Percentiles rank a stretch among this genome's conserved stretches.
phyloP scores from a whole-genome alignment of 129 eudicot genomes.

The Sambucus nigra region DNA sequence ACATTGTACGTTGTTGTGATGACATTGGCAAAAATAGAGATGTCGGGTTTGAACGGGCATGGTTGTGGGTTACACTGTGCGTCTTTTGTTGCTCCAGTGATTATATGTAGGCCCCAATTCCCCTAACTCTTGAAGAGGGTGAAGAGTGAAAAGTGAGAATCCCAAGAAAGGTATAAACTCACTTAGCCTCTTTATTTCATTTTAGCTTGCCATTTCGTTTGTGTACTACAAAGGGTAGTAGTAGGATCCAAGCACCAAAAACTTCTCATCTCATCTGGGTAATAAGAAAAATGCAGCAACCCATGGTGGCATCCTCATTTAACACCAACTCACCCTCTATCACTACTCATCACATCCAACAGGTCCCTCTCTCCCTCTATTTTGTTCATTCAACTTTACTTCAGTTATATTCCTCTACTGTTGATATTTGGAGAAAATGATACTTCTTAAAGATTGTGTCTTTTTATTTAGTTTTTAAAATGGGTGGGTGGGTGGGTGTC shows the following conservation, averaged over 20 bases:
- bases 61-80: too few relatives aligned
- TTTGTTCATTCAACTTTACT: not conserved
- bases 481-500: too few relatives aligned
- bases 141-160: slow-evolving; percentile 40
- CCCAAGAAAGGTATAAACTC: slow-evolving; percentile 46
- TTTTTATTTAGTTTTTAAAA: too few relatives aligned
- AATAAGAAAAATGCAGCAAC: slow-evolving; percentile 21
- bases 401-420: not conserved
- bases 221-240: slow-evolving; percentile 4
- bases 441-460: too few relatives aligned
- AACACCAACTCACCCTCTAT: slow-evolving; percentile 34
- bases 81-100: too few relatives aligned
- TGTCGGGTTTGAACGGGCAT: too few relatives aligned
- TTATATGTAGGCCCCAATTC: too few relatives aligned
- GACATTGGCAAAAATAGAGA: too few relatives aligned
- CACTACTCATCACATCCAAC: slow-evolving; percentile 51
- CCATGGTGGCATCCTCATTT: slow-evolving; percentile 12
- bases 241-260: slow-evolving; percentile 3
- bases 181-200: not conserved
- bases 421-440: not conserved
- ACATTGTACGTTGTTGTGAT: too few relatives aligned
- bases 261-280: too few relatives aligned
- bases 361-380: slow-evolving; percentile 24
- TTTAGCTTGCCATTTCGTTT: not conserved
- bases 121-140: slow-evolving; percentile 49